Percentiles rank a stretch among this genome's conserved stretches.
Evolutionary conservation across 1,284 basidiomycete genomes (phyloP).

Genomic region (Pterula multifida): DNA sequence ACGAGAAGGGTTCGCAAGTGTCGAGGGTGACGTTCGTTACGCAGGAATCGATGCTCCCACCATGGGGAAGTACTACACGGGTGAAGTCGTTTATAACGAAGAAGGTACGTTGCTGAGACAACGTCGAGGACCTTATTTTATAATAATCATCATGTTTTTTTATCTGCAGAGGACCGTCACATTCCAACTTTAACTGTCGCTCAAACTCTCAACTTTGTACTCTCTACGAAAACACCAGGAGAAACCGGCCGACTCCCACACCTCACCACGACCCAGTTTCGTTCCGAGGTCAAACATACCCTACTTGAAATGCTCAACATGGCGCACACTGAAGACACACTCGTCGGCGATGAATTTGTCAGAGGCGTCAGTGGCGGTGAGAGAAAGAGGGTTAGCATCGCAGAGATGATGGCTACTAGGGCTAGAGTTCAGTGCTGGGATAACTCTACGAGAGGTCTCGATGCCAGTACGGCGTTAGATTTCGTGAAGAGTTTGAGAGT

Average conservation of each 20-base stretch:
- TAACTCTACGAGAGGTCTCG: slow-evolving; percentile 77
- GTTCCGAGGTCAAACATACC: slow-evolving; percentile 43
- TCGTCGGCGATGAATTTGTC: slow-evolving; percentile 77
- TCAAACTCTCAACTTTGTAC: slow-evolving; percentile 57
- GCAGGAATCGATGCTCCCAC: slow-evolving; percentile 57
- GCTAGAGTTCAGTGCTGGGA: slow-evolving; percentile 76
- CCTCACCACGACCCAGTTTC: slow-evolving; percentile 47
- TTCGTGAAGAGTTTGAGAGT: slow-evolving; percentile 64
- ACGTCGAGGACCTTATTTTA: not conserved
- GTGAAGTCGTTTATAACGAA: slow-evolving; percentile 79
- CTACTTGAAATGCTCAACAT: slow-evolving; percentile 75
- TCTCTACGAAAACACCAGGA: slow-evolving; percentile 58
- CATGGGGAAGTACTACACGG: slow-evolving; percentile 60
- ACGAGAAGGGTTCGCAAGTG: slow-evolving; percentile 43
- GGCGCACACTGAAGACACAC: slow-evolving; percentile 60
- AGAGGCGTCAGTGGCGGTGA: slow-evolving; percentile 84
- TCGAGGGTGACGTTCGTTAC: slow-evolving; percentile 61
- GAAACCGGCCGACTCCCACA: slow-evolving; percentile 60
- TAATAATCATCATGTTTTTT: slow-evolving; percentile 2
- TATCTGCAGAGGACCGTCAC: slow-evolving; percentile 53
- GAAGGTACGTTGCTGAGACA: slow-evolving; percentile 34
- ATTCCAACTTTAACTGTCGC: slow-evolving; percentile 69
- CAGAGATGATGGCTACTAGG: slow-evolving; percentile 75
- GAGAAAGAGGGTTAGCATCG: slow-evolving; percentile 78
- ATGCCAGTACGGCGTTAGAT: slow-evolving; percentile 78